A percentile compares a stretch with the other conserved stretches of the same genome.
Evolutionary conservation across 2,329 filamentous ascomycete genomes (phyloP).

Genomic region (Colletotrichum sp.): DNA sequence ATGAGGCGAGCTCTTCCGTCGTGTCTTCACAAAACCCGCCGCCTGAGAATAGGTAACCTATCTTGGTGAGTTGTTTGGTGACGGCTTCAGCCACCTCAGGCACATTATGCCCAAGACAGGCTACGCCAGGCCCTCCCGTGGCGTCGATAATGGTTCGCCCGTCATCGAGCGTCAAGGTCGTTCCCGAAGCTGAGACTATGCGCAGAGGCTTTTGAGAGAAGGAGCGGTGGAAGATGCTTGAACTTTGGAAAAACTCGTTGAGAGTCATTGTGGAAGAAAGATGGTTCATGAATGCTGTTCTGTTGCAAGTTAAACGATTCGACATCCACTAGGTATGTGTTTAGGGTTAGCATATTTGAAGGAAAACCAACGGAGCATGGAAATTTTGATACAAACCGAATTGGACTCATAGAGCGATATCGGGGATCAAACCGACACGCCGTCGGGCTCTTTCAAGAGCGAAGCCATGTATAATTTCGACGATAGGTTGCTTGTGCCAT

Average conservation of each 20-base stretch:
- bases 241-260: neutral
- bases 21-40: neutral
- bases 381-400: fast-evolving
- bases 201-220: neutral
- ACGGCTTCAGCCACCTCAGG: neutral
- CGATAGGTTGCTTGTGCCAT: neutral
- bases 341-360: neutral
- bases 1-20: neutral
- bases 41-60: neutral
- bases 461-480: neutral
- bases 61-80: neutral
- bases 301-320: neutral
- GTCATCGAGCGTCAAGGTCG: neutral
- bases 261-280: neutral
- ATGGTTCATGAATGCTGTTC: neutral
- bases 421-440: neutral
- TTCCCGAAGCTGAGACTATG: neutral
- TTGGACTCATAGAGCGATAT: neutral
- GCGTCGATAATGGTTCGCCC: neutral
- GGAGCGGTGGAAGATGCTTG: neutral
- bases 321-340: neutral
- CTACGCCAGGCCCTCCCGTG: neutral
- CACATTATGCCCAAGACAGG: neutral
- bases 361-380: fast-evolving
- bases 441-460: neutral